Evolutionary conservation across 2,329 filamentous ascomycete genomes (phyloP), one percentile per base, ranked within the genome.

Genomic region (Pleurostoma richardsiae): DNA sequence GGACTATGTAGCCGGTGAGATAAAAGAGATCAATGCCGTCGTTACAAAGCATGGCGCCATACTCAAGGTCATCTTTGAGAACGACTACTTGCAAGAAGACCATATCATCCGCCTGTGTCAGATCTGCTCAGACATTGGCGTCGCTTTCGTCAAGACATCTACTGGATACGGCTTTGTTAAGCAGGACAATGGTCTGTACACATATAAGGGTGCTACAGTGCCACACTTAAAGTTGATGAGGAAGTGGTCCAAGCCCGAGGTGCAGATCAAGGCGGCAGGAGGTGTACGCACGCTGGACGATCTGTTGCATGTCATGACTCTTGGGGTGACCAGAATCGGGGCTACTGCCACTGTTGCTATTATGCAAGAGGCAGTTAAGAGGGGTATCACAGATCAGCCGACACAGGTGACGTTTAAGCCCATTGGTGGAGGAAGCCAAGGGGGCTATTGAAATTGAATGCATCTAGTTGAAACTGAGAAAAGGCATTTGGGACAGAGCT

Each of bases 101-200:
- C 70, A 82, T 36, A 79, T 83, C 43, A 53, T 69, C 6, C 65
- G 60, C 5, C 64, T 83, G 0, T 82, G 79, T 55, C 54, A 72
- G 56, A 79, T 83, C 30, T 83, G 80, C 56, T 72, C 72, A 0
- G 57, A 65, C 0, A 33, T 77, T 0, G 61, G 61, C 0, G 79
- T 83, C 0, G 78, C 71, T 0, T 83, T 80, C 47, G 71, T 82
- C 52, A 83, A 83, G 65, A 83, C 80, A 0, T 79, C 76, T 1
- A 81, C 79, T 0, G 79, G 80, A 1, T 82, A 80, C 52, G 79
- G 78, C 0, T 82, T 83, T 40, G 75, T 80, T 10, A 82, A 82
- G 61, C 72, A 74, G 57, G 36, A 58, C 0, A 65, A 71, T 49
- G 77, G 77, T 0, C 57, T 64, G 40, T 82, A 81, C 50, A 69